phyloP scores from a whole-genome alignment of 257 asterid species.

The Solanum microdontum region DNA sequence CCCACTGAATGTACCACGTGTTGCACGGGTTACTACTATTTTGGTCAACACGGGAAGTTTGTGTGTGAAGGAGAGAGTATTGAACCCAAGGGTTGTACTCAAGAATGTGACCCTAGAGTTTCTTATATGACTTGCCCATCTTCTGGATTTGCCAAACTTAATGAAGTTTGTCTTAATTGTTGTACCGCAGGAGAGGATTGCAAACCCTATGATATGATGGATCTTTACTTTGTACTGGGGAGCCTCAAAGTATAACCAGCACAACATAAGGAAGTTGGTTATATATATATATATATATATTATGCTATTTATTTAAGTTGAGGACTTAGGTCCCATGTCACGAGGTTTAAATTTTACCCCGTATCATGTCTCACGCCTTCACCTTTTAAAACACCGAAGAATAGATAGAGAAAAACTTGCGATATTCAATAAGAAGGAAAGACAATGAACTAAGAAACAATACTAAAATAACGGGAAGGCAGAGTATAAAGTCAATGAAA shows the following conservation, averaged over 20 bases:
- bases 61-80: background rate
- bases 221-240: background rate
- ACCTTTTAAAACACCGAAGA: no score
- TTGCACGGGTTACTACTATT: background rate
- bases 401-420: no score
- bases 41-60: background rate
- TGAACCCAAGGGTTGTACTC: background rate
- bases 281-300: background rate
- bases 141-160: background rate
- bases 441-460: no score
- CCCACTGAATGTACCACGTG: background rate
- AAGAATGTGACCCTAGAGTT: background rate
- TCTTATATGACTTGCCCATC: background rate
- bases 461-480: background rate
- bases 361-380: no score
- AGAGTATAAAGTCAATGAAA: no score
- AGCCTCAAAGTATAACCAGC: background rate
- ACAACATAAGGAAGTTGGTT: background rate
- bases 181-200: background rate
- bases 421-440: no score
- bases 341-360: no score
- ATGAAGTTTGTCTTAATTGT: background rate
- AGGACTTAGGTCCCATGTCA: no score
- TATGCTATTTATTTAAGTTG: no score
- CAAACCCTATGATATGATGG: background rate